Evolutionary conservation across 768 basidiomycete species (phyloP), one percentile per base, ranked within the genome.

Genomic region (Psilocybe tampanensis): DNA sequence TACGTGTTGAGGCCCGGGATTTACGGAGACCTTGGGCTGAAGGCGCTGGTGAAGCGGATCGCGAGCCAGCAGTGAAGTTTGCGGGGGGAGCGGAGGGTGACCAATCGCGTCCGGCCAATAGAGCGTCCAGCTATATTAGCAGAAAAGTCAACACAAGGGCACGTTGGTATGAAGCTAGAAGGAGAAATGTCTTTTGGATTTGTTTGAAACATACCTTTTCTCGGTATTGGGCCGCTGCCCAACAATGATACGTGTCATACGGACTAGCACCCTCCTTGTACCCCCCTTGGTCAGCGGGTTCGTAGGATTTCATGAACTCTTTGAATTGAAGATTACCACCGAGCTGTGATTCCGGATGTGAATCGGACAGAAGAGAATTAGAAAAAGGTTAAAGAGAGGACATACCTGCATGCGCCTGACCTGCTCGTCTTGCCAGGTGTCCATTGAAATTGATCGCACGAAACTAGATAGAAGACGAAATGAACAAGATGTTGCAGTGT

Each of bases 381-480:
- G 57, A 64, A 56, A 52, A 22, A 39, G 47, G 15, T 17, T 43
- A 36, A 44, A 56, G 44, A 41, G 42, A 39, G 45, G 47, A 54
- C 76, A 50, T 47, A 94, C 94, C 86, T 91, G 88, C 94, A 99
- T 98, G 61, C 92, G 82, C 66, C 71, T 86, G 61, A 94, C 76
- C 72, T 97, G 94, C 57, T 95, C 93, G 34, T 86, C 83, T 62
- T 91, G 88, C 94, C 95, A 97, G 62, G 94, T 90, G 74, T 97
- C 95, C 95, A 97, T 98, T 52, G 94, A 94, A 61, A 95, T 85
- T 41, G 92, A 94, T 69, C 95, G 82, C 54, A 96, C 92, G 72
- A 95, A 96, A 70, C 90, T 92, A 73, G 44, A 60, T 32, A 60
- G 55, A 63, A 64, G 50, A 64, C 53, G 49, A 60, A 22, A 56